phyloP scores from a whole-genome alignment of 2,329 filamentous ascomycete genomes.

The Penicillium sp. region DNA sequence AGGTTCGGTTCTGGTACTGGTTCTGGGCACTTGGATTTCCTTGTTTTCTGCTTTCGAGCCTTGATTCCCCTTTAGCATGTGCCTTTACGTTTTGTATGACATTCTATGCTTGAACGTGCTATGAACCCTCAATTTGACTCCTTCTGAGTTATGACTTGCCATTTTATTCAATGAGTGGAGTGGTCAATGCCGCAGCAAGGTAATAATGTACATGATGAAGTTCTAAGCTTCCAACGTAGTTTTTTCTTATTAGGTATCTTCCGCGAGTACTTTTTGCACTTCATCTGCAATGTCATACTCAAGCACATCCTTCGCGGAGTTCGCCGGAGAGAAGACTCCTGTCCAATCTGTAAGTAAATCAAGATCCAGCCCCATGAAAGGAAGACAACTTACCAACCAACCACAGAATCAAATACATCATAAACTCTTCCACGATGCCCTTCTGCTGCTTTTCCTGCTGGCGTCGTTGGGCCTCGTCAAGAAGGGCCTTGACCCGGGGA shows the following conservation, averaged over 20 bases:
- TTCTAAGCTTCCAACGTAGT: too few relatives aligned
- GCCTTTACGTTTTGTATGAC: constrained; percentile 10
- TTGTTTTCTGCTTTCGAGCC: not conserved
- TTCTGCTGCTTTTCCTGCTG: constrained; percentile 38
- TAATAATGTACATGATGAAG: not conserved
- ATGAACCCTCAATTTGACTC: constrained; percentile 4
- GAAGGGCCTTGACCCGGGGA: constrained; percentile 35
- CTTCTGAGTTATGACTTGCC: not conserved
- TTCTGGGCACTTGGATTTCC: not conserved
- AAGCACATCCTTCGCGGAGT: constrained; percentile 6
- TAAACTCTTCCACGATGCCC: constrained; percentile 34
- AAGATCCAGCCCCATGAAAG: not conserved
- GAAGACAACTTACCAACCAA: constrained; percentile 30
- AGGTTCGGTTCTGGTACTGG: not conserved
- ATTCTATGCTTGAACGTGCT: constrained; percentile 11
- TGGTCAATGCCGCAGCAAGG: not conserved
- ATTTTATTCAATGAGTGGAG: not conserved
- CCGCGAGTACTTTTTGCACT: constrained; percentile 4
- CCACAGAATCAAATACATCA: constrained; percentile 41
- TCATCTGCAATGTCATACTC: constrained; percentile 19
- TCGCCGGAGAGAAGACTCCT: constrained; percentile 23
- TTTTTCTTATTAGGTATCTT: not conserved
- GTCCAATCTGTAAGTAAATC: constrained; percentile 1
- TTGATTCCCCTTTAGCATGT: constrained; percentile 16
- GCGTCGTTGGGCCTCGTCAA: constrained; percentile 32